Conservation (phyloP, 345 rosid genomes). For the Microcos paniculata region DNA sequence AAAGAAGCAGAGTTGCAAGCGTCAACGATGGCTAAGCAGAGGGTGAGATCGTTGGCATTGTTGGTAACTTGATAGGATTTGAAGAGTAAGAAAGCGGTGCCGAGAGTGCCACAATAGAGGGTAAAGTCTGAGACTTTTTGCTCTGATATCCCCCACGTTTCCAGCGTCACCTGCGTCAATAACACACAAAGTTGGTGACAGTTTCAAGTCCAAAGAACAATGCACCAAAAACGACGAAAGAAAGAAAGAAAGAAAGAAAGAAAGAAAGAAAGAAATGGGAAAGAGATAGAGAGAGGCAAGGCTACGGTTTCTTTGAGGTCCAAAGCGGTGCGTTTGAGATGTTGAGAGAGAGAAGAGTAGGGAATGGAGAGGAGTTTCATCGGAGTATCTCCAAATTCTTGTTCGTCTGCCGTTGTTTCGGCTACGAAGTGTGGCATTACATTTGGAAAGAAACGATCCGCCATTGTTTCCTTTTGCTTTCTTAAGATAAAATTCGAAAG, state of each 20-base stretch:
- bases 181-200: constrained; percentile 10
- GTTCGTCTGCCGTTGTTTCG: constrained; percentile 28
- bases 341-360: constrained; percentile 50
- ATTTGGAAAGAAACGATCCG: constrained; percentile 67
- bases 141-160: constrained; percentile 53
- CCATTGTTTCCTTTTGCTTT: constrained; percentile 34
- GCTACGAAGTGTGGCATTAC: constrained; percentile 48
- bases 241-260: too few relatives aligned
- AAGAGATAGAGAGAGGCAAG: neutral
- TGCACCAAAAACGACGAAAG: neutral
- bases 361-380: constrained; percentile 65
- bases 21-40: constrained; percentile 50
- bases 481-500: neutral
- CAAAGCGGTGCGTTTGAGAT: constrained; percentile 57
- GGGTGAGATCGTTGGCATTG: constrained; percentile 39
- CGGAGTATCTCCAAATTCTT: constrained; percentile 42
- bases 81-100: constrained; percentile 60
- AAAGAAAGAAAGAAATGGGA: neutral
- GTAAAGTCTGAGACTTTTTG: constrained; percentile 46
- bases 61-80: constrained; percentile 46
- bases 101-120: constrained; percentile 53
- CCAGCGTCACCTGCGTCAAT: constrained; percentile 40
- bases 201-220: neutral
- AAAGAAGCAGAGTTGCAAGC: constrained; percentile 55
- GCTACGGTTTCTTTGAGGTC: constrained; percentile 75